Percentiles rank a stretch among this genome's conserved stretches.
These are phyloP conservation scores for Kodamaea fungicola DNA, from an alignment of 1,139 yeast species.

Conservation along the genomic window DNA sequence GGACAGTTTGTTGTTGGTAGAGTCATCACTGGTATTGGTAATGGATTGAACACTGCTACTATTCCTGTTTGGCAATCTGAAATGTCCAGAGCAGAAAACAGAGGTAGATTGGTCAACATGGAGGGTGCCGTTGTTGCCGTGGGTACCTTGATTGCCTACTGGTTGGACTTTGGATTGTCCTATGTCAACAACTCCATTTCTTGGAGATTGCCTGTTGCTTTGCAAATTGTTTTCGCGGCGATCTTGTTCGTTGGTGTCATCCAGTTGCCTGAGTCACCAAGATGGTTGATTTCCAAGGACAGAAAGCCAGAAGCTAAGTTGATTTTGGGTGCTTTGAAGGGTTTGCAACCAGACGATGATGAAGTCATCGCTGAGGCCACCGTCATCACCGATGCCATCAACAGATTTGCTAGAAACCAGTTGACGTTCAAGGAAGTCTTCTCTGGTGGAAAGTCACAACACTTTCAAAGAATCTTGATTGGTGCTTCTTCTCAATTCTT, in stretches of 20 bases:
- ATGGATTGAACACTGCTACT: constrained; percentile 75
- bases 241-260: constrained; percentile 34
- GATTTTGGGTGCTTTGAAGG: constrained; percentile 40
- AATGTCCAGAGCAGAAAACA: constrained; percentile 64
- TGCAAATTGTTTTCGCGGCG: constrained; percentile 37
- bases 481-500: constrained; percentile 66
- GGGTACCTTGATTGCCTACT: constrained; percentile 71
- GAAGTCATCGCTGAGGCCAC: constrained; percentile 41
- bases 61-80: constrained; percentile 84
- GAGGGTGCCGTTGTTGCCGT: constrained; percentile 72
- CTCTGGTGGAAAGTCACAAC: constrained; percentile 56
- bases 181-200: constrained; percentile 50
- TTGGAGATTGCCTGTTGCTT: constrained; percentile 34
- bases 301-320: constrained; percentile 48
- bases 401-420: constrained; percentile 35
- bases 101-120: constrained; percentile 68
- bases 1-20: constrained; percentile 75
- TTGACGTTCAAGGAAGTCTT: constrained; percentile 49
- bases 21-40: constrained; percentile 74
- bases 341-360: constrained; percentile 38
- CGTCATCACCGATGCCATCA: constrained; percentile 41
- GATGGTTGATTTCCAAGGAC: constrained; percentile 62
- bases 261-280: constrained; percentile 65
- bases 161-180: constrained; percentile 74
- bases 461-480: constrained; percentile 51